Evolutionary conservation across 2,329 filamentous ascomycete genomes (phyloP).

Genomic region (Xylariaceae sp.): DNA sequence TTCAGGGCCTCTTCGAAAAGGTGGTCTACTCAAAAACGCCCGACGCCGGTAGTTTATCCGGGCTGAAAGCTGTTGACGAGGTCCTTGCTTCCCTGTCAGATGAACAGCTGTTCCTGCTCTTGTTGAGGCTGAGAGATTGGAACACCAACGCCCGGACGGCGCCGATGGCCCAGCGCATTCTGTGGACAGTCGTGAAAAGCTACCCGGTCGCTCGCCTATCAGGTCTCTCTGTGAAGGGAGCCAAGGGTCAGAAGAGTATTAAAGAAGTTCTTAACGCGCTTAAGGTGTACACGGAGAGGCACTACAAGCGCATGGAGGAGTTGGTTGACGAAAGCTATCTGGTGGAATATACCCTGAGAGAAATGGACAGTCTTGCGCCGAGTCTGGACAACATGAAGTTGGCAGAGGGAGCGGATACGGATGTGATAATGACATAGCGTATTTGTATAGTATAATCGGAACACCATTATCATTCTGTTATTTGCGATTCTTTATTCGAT

Average conservation of each 20-base stretch:
- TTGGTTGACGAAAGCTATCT: constrained; percentile 91
- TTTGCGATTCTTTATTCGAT: too few species aligned
- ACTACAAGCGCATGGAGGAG: constrained; percentile 86
- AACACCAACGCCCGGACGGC: constrained; percentile 91
- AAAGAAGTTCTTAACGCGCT: constrained; percentile 85
- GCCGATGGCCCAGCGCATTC: constrained; percentile 75
- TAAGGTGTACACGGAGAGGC: constrained; percentile 83
- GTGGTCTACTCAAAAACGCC: constrained; percentile 61
- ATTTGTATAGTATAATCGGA: constrained; percentile 4
- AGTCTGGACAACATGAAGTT: constrained; percentile 35
- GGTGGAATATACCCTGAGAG: constrained; percentile 83
- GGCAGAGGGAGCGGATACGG: constrained; percentile 36
- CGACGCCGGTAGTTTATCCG: constrained; percentile 59
- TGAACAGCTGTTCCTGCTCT: constrained; percentile 77
- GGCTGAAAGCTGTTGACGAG: constrained; percentile 68
- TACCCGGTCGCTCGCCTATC: constrained; percentile 77
- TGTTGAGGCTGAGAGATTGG: constrained; percentile 86
- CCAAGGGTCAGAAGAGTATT: constrained; percentile 58
- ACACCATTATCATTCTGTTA: neutral
- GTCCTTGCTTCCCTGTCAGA: constrained; percentile 75
- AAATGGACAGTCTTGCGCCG: constrained; percentile 75
- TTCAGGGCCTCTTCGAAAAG: constrained; percentile 76
- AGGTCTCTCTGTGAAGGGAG: constrained; percentile 57
- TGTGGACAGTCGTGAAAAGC: constrained; percentile 72
- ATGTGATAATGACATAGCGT: constrained; percentile 38